phyloP scores from a whole-genome alignment of 352 stramenopile species.

The Phytophthora citrophthora region DNA sequence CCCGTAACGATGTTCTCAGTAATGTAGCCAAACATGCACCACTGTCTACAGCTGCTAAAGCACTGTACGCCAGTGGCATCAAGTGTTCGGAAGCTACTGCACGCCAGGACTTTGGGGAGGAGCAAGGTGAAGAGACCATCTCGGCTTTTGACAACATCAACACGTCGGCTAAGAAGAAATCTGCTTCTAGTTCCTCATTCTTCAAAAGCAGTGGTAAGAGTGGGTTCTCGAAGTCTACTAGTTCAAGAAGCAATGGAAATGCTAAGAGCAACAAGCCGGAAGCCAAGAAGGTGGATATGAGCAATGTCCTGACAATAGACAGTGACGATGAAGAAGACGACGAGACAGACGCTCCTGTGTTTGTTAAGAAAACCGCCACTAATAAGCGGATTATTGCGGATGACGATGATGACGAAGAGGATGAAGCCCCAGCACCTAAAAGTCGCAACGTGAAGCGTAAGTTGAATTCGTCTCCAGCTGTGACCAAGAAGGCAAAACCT shows the following conservation, averaged over 20 bases:
- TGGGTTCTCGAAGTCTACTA: slow-evolving; percentile 28
- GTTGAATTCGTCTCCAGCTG: slow-evolving; percentile 44
- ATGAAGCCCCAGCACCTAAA: slow-evolving; percentile 29
- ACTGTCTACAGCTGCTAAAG: slow-evolving; percentile 47
- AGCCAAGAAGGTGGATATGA: slow-evolving; percentile 60
- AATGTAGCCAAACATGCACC: slow-evolving; percentile 44
- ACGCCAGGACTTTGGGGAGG: slow-evolving; percentile 54
- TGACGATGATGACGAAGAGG: slow-evolving; percentile 67
- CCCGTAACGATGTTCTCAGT: slow-evolving; percentile 65
- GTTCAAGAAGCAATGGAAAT: slow-evolving; percentile 18
- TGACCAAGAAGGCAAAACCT: slow-evolving; percentile 25
- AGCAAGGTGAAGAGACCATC: slow-evolving; percentile 68
- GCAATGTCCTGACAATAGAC: slow-evolving; percentile 74
- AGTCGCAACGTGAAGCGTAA: slow-evolving; percentile 56
- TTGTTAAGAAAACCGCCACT: slow-evolving; percentile 62
- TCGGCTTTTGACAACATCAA: slow-evolving; percentile 69
- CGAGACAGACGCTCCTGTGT: slow-evolving; percentile 64
- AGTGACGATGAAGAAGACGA: slow-evolving; percentile 73
- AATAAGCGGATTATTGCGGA: slow-evolving; percentile 74
- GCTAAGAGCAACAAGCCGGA: slow-evolving; percentile 34
- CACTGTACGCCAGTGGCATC: slow-evolving; percentile 63
- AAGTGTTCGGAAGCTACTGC: slow-evolving; percentile 57
- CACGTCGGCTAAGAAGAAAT: slow-evolving; percentile 35
- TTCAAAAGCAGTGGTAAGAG: slow-evolving; percentile 42
- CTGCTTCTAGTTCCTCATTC: slow-evolving; percentile 24